Base-by-base conservation (phyloP, 148 eudicot genomes). In the Rhododendron molle region DNA sequence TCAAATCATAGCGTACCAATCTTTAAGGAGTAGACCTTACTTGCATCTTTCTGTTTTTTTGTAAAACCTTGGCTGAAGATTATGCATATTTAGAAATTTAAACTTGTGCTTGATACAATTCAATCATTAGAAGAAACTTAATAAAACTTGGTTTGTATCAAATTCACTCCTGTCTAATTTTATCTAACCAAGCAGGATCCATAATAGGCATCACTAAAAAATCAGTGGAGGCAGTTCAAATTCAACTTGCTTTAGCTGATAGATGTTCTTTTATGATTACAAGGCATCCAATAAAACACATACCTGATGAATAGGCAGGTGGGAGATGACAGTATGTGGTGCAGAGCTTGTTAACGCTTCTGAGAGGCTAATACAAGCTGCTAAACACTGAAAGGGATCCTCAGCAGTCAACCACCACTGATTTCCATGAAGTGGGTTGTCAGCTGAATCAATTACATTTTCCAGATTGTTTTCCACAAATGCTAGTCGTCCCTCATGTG, bases 381-480 rank as follows among this genome's bases (percentile, higher is more conserved):
- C 98, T 86, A 96, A 89, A 87, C 96, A 96, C 86, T 96, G 98
- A 84, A 96, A 94, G 89, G 98, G 98, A 91, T 96, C 98, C 88
- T 96, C 96, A 26, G 98, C 98, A 58, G 90, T 92, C 76, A 94
- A 88, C 98, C 98, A 96, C 98, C 98, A 94, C 46, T 88, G 91
- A 81, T 92, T 91, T 49, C 98, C 96, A 85, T 88, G 81, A 46
- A 94, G 90, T 85, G 98, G 92, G 78, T 94, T 88, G 49, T 90
- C 91, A 65, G 98, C 98, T 18, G 98, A 96, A 83, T 94, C 97
- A 38, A 92, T 80, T 85, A 96, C 89, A 32, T 96, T 93, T 78
- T 88, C 86, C 47, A 94, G 78, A 90, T 93, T 95, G 76, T 89
- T 91, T 78, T 96, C 98, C 78, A 92, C 94, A 88, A 94, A 96